A percentile compares a stretch with the other conserved stretches of the same genome.
Conservation (phyloP, 2,329 filamentous ascomycete species). For the Microdochium nivale region DNA sequence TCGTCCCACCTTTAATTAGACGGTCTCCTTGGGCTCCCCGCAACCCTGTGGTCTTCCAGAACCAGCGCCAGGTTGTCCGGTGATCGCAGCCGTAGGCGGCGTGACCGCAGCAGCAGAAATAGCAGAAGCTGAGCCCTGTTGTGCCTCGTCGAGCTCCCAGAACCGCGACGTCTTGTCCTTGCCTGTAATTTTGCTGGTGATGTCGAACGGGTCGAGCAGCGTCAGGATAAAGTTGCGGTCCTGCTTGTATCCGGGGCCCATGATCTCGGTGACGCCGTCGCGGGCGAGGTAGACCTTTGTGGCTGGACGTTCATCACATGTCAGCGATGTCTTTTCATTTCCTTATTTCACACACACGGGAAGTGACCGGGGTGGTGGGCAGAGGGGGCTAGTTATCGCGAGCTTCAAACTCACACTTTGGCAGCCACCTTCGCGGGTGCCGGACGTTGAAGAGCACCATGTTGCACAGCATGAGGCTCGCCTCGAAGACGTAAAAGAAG, state of each 20-base stretch:
- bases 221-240: constrained; percentile 32
- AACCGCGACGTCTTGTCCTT: constrained; percentile 23
- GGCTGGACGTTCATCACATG: constrained; percentile 3
- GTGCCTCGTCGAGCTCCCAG: constrained; percentile 19
- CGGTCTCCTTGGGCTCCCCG: too few species aligned
- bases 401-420: constrained; percentile 25
- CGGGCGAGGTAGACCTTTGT: constrained; percentile 39
- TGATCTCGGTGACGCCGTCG: constrained; percentile 40
- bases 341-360: neutral
- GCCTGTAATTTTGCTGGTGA: constrained; percentile 23
- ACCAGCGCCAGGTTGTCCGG: too few species aligned
- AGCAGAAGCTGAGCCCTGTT: neutral
- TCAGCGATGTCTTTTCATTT: neutral
- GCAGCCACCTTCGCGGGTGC: constrained; percentile 43
- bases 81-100: too few species aligned
- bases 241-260: constrained; percentile 40
- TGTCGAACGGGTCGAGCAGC: constrained; percentile 31
- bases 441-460: constrained; percentile 37
- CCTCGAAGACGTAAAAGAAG: constrained; percentile 53
- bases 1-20: too few species aligned
- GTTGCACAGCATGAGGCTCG: constrained; percentile 41
- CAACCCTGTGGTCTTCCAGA: too few species aligned
- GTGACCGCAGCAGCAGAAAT: too few species aligned
- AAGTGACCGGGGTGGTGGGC: neutral
- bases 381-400: too few species aligned